phyloP scores from a whole-genome alignment of 2,329 filamentous ascomycete species.

The Botrytis deweyae region DNA sequence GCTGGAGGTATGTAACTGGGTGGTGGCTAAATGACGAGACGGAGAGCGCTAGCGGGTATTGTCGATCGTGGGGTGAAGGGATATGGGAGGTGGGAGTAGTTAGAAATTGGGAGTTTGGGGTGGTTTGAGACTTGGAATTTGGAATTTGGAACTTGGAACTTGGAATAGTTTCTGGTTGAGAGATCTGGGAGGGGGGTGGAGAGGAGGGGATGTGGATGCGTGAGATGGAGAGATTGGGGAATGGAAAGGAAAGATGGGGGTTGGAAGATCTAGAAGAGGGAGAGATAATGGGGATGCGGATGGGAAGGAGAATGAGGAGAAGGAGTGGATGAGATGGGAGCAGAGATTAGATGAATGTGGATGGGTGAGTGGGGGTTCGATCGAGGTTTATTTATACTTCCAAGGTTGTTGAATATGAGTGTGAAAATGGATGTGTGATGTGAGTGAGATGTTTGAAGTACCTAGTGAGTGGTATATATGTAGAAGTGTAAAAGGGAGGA shows the following conservation, averaged over 20 bases:
- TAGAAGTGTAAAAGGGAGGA: too few relatives aligned
- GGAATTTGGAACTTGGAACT: too few relatives aligned
- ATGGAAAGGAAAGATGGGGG: not conserved
- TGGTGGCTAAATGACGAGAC: not conserved
- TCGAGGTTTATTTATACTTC: too few relatives aligned
- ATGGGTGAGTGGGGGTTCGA: not conserved
- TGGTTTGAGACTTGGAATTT: too few relatives aligned
- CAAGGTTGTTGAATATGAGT: too few relatives aligned
- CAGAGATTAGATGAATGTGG: too few relatives aligned
- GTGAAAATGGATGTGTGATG: too few relatives aligned
- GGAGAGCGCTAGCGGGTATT: not conserved
- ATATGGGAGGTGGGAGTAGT: not conserved
- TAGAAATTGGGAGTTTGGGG: not conserved
- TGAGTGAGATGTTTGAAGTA: not conserved
- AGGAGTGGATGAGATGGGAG: not conserved
- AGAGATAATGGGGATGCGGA: not conserved
- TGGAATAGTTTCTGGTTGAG: too few relatives aligned
- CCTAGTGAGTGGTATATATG: not conserved
- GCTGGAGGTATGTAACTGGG: not conserved
- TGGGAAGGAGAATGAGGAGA: not conserved
- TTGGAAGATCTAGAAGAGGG: not conserved
- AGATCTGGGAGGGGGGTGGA: not conserved
- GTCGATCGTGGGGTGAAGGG: not conserved
- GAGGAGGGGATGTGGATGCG: not conserved
- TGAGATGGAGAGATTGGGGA: not conserved